Base-by-base conservation (phyloP, 2,329 filamentous ascomycete species). In the Penicillium sp. region DNA sequence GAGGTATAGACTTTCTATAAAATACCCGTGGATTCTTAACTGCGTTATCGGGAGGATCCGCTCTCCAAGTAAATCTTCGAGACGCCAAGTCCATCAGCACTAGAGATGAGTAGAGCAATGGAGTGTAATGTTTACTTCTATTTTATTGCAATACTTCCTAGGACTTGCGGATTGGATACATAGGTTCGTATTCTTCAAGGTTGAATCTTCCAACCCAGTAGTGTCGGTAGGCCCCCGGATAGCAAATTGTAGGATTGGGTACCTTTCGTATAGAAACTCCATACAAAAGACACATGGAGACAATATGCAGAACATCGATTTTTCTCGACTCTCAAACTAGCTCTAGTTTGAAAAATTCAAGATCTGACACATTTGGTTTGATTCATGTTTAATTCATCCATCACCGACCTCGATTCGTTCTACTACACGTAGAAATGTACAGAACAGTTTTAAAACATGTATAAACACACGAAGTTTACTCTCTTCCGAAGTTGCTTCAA, bases 21-120 rank as follows among this genome's bases (percentile, higher is more conserved):
- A n/a, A n/a, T n/a, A n/a, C n/a, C n/a, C n/a, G n/a, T n/a, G n/a
- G n/a, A n/a, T n/a, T n/a, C n/a, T n/a, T n/a, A 65, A 68, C 8
- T 63, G 57, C n/a, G 43, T 64, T 8, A 42, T 67, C 20, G 68
- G 64, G 65, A 58, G 0, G 56, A 58, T 3, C 47, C 18, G 24
- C 65, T 61, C 22, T 29, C 9, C 29, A 56, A 63, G 42, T 61
- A 62, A 26, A 44, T 60, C 1, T 47, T 65, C 10, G 57, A 53
- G 43, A 61, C 53, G 1, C 56, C 53, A 10, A 57, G 59, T 53
- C 13, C 10, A 16, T 54, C 60, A 4, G 54, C 50, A 5, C 35
- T 58, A 7, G 50, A 59, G 39, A 52, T 47, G 20, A 24, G 38
- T 37, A 29, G 34, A 22, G 34, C 44, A 2, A 34, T 22, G 9